Conservation (phyloP, 192 early-diverging fungal genomes). For the Podochytrium sp. region DNA sequence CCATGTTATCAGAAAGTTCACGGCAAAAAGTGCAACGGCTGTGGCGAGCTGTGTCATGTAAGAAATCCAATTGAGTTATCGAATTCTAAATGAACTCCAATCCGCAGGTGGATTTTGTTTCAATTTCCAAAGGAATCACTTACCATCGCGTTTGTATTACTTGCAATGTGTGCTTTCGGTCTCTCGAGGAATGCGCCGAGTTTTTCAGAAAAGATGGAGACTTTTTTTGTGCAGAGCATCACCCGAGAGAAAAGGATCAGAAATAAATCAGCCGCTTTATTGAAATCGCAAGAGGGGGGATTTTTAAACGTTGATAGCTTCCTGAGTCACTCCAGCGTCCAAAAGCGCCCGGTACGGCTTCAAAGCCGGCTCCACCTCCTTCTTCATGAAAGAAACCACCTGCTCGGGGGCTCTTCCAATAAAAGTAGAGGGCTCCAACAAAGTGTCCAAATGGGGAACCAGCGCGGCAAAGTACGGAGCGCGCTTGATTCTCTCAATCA, state of each 20-base stretch:
- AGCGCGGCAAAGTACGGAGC: constrained; percentile 89
- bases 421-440: constrained; percentile 91
- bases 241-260: not conserved
- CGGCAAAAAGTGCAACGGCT: constrained; percentile 12
- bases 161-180: constrained; percentile 16
- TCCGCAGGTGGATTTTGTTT: constrained; percentile 11
- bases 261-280: not conserved
- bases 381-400: constrained; percentile 80
- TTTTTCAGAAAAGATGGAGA: not conserved
- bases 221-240: constrained; percentile 25
- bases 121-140: not conserved
- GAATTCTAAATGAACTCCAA: too few species aligned
- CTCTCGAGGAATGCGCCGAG: constrained; percentile 7
- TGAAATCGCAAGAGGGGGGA: not conserved
- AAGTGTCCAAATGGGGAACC: constrained; percentile 60
- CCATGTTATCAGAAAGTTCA: constrained; percentile 10
- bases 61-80: too few species aligned
- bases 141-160: constrained; percentile 21
- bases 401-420: constrained; percentile 94
- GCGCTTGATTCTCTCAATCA: constrained; percentile 86
- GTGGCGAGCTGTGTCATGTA: constrained; percentile 13
- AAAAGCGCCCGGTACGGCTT: constrained; percentile 72
- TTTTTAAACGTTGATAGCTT: constrained; percentile 74
- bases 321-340: constrained; percentile 60
- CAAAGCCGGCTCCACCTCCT: constrained; percentile 84